Evolutionary conservation across 371 early-diverging fungal species (phyloP).

Genomic region (Mucor irregularis): DNA sequence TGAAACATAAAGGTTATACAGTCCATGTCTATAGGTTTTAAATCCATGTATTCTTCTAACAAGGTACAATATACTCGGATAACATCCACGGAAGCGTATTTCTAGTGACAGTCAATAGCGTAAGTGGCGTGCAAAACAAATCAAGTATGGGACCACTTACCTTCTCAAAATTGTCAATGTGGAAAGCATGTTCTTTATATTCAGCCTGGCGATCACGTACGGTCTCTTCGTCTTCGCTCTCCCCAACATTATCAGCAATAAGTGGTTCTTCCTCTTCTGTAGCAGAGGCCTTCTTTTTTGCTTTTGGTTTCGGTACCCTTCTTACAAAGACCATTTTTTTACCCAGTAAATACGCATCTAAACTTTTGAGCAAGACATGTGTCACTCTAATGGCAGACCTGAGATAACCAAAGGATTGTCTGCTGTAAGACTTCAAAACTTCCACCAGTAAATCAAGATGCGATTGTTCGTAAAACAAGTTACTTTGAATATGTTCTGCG

Average conservation of each 20-base stretch:
- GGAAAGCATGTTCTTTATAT: slow-evolving; percentile 55
- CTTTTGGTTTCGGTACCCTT: slow-evolving; percentile 16
- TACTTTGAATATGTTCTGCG: slow-evolving; percentile 68
- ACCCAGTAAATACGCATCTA: slow-evolving; percentile 60
- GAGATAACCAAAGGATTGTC: slow-evolving; percentile 57
- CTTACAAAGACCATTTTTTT: slow-evolving; percentile 57
- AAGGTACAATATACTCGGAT: slow-evolving; percentile 56
- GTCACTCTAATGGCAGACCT: slow-evolving; percentile 53
- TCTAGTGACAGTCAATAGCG: slow-evolving; percentile 27
- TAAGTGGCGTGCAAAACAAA: not conserved
- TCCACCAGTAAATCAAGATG: slow-evolving; percentile 61
- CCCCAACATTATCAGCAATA: not conserved
- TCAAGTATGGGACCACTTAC: slow-evolving; percentile 35
- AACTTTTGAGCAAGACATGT: slow-evolving; percentile 61
- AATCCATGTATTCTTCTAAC: slow-evolving; percentile 46
- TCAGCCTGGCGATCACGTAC: slow-evolving; percentile 27
- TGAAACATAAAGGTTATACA: slow-evolving; percentile 65
- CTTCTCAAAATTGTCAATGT: slow-evolving; percentile 59
- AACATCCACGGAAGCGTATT: slow-evolving; percentile 52
- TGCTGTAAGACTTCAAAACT: slow-evolving; percentile 44
- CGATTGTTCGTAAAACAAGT: slow-evolving; percentile 69
- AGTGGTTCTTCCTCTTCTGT: not conserved
- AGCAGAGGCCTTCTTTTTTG: slow-evolving; percentile 7
- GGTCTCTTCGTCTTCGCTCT: slow-evolving; percentile 32
- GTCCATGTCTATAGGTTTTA: slow-evolving; percentile 52